phyloP scores from a whole-genome alignment of 148 eudicot genomes.

The Rhododendron griersonianum region DNA sequence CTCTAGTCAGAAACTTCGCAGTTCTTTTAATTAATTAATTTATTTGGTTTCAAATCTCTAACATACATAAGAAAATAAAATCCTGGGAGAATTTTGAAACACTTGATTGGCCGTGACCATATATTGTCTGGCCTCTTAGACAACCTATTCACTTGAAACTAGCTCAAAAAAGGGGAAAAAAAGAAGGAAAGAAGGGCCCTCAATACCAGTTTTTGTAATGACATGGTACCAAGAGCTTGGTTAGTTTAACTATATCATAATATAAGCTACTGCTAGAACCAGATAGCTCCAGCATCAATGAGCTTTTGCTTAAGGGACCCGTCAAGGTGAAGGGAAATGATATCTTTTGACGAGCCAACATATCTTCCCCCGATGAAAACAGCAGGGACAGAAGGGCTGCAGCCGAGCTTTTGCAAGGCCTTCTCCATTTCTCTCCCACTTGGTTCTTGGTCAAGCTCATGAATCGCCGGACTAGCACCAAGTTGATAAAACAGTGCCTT shows the following conservation, averaged over 20 bases:
- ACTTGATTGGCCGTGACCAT: neutral
- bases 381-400: slow-evolving; percentile 41
- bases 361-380: slow-evolving; percentile 40
- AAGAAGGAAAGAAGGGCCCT: neutral
- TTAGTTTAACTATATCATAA: neutral
- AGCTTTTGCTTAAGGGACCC: slow-evolving; percentile 42
- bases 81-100: neutral
- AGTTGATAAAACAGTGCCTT: slow-evolving; percentile 35
- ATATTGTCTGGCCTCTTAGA: neutral
- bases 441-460: slow-evolving; percentile 37
- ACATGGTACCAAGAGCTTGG: neutral
- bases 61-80: neutral
- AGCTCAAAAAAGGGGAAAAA: neutral
- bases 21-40: neutral
- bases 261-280: slow-evolving; percentile 32
- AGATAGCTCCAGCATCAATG: slow-evolving; percentile 40
- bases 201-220: neutral
- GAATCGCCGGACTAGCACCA: slow-evolving; percentile 47
- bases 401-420: slow-evolving; percentile 33
- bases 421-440: slow-evolving; percentile 39
- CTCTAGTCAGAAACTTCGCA: neutral
- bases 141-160: neutral
- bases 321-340: slow-evolving; percentile 43
- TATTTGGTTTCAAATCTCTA: neutral
- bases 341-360: slow-evolving; percentile 43